These are phyloP conservation scores for Colletotrichum endophyticum DNA, from an alignment of 2,329 filamentous ascomycete species.

Conservation along the genomic window DNA sequence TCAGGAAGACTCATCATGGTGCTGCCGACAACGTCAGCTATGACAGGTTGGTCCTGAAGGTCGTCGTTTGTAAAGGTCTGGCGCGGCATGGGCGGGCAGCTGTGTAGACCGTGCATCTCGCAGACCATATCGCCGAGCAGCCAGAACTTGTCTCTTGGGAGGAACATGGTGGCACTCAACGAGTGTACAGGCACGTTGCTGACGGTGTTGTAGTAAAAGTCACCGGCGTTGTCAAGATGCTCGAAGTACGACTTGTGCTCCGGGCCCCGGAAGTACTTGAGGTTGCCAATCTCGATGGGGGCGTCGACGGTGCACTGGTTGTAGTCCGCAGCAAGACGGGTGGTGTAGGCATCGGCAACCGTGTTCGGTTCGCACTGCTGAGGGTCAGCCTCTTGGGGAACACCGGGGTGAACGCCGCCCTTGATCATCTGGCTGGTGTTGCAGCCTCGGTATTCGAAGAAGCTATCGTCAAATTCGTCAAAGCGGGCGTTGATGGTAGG, in stretches of 20 bases:
- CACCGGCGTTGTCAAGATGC: conserved; percentile 52
- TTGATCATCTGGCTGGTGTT: conserved; percentile 1
- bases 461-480: background rate
- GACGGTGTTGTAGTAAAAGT: conserved; percentile 52
- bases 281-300: conserved; percentile 59
- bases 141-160: conserved; percentile 54
- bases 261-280: conserved; percentile 54
- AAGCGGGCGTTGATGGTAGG: background rate
- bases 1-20: conserved; percentile 55
- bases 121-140: conserved; percentile 23
- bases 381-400: background rate
- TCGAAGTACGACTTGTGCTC: conserved; percentile 53
- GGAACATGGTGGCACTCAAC: conserved; percentile 58
- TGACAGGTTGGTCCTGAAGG: background rate
- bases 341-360: conserved; percentile 31
- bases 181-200: conserved; percentile 57
- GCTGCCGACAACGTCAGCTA: conserved; percentile 3
- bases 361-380: background rate
- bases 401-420: conserved; percentile 24
- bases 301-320: conserved; percentile 56
- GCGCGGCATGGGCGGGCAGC: background rate
- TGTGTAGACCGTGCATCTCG: conserved; percentile 26
- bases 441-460: background rate
- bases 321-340: conserved; percentile 44
- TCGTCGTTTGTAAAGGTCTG: background rate